Percentiles rank a stretch among this genome's conserved stretches.
Conservation (phyloP, 2,329 filamentous ascomycete genomes). For the Daldinia sp. region DNA sequence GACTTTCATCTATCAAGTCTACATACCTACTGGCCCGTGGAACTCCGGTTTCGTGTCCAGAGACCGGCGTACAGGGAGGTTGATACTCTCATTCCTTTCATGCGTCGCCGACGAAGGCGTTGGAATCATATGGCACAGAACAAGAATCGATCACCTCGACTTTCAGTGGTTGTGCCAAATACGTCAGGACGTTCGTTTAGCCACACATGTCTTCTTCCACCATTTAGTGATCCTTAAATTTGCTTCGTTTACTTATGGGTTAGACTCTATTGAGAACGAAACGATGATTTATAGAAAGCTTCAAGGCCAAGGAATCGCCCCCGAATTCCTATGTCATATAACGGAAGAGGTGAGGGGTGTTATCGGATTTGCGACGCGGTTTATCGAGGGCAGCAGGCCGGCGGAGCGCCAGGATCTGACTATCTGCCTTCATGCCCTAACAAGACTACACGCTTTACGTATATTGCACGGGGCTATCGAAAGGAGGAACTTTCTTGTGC, state of each 20-base stretch:
- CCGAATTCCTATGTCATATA: slow-evolving; percentile 44
- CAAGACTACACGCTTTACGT: slow-evolving; percentile 47
- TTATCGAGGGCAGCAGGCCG: slow-evolving; percentile 37
- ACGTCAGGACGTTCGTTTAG: slow-evolving; percentile 17
- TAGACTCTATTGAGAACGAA: slow-evolving; percentile 34
- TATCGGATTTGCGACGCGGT: slow-evolving; percentile 47
- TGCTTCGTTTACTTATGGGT: slow-evolving; percentile 39
- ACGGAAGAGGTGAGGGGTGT: slow-evolving; percentile 44
- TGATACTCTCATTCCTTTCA: slow-evolving; percentile 7
- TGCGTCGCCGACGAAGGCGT: slow-evolving; percentile 8
- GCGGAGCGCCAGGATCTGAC: slow-evolving; percentile 44
- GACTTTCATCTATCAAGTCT: slow-evolving; percentile 19
- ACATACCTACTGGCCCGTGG: slow-evolving; percentile 29
- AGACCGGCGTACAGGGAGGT: slow-evolving; percentile 3
- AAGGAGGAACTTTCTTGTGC: slow-evolving; percentile 50
- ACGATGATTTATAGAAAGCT: slow-evolving; percentile 41
- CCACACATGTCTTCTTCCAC: slow-evolving; percentile 22
- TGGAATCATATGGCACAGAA: slow-evolving; percentile 24
- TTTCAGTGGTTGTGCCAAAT: slow-evolving; percentile 2
- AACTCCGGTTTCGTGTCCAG: slow-evolving; percentile 28
- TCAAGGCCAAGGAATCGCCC: slow-evolving; percentile 32
- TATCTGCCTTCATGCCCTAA: slow-evolving; percentile 41
- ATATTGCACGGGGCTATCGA: slow-evolving; percentile 51
- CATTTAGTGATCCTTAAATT: slow-evolving; percentile 36
- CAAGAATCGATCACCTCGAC: slow-evolving; percentile 24